phyloP scores from a whole-genome alignment of 257 asterid genomes.

The Penstemon barbatus region DNA sequence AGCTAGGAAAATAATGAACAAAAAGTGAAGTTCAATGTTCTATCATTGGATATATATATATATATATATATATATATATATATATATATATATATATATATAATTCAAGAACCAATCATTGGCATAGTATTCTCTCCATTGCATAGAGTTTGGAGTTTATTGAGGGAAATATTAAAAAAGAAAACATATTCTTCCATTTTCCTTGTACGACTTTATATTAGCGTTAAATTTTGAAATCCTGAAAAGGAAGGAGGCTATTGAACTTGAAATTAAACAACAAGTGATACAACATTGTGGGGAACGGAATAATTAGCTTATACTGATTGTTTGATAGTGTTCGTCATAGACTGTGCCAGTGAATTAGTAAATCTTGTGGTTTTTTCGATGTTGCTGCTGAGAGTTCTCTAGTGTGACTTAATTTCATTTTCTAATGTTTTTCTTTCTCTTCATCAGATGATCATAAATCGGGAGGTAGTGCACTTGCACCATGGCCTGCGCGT shows the following conservation, averaged over 20 bases:
- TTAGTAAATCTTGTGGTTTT: background rate
- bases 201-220: background rate
- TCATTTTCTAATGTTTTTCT: slow-evolving; percentile 21
- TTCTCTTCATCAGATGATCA: slow-evolving; percentile 72
- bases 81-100: too few relatives aligned
- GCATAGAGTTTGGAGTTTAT: background rate
- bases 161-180: background rate
- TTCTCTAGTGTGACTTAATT: background rate
- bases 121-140: background rate
- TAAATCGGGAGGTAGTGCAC: slow-evolving; percentile 72
- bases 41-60: too few relatives aligned
- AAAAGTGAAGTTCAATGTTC: too few relatives aligned
- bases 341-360: background rate
- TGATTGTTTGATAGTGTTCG: background rate
- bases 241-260: slow-evolving; percentile 1
- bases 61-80: too few relatives aligned
- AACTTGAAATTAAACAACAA: background rate
- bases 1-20: too few relatives aligned
- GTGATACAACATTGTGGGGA: background rate
- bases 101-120: too few relatives aligned
- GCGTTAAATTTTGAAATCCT: background rate
- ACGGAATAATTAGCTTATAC: background rate
- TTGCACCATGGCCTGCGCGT: slow-evolving; percentile 97
- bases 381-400: background rate
- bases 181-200: background rate